Evolutionary conservation across 2,329 filamentous ascomycete genomes (phyloP), one percentile per base, ranked within the genome.

Genomic region (Aureobasidium namibiae): DNA sequence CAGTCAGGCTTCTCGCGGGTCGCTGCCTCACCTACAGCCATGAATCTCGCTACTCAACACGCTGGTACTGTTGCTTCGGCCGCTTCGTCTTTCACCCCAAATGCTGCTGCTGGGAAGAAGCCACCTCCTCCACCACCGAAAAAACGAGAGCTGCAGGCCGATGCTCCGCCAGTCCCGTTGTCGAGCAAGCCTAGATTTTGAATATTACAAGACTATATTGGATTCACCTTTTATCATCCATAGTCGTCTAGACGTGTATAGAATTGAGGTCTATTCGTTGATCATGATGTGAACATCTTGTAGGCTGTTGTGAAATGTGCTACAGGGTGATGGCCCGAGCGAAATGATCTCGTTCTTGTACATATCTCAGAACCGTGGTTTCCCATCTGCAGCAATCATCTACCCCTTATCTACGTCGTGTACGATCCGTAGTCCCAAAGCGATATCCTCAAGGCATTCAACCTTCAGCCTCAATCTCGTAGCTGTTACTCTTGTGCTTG

Each of bases 401-500:
- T 45, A 29, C n/a, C n/a, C 14, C 16, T 21, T 16, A 24, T n/a
- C 11, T 23, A 49, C n/a, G n/a, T n/a, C n/a, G n/a, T n/a, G n/a
- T n/a, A n/a, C n/a, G n/a, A n/a, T n/a, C n/a, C n/a, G n/a, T n/a
- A n/a, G n/a, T 14, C 9, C 21, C 4, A 34, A 13, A 21, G n/a
- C n/a, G n/a, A n/a, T n/a, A n/a, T n/a, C n/a, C n/a, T n/a, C 9
- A 2, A 34, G 9, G 49, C 34, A 26, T 34, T 63, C 50, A 68
- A 11, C 87, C 87, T 69, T 90, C 86, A 1, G 85, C 87, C 73
- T 91, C 90, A 50, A 88, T 85, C 67, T 92, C 88, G 70, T 96
- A 96, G 56, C 86, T 83, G 70, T 95, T 95, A 48, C 90, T 94
- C 79, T 96, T 97, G 78, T 99, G 94, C 80, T 99, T 99, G 3